Conservation (phyloP, 768 basidiomycete genomes). For the Lentinula lateritia region DNA sequence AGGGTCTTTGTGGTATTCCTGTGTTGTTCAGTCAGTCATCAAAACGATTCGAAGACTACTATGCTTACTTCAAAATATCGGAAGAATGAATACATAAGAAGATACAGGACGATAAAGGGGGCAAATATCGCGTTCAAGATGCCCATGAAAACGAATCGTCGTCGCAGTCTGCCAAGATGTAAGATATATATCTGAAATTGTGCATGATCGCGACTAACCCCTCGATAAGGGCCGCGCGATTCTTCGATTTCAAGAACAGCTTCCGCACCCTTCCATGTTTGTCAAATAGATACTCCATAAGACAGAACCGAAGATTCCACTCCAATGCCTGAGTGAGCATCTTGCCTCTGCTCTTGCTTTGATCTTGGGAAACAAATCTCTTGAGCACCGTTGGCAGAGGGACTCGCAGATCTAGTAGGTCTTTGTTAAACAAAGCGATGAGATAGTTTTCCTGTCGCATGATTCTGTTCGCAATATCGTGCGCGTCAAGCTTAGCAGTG, state of each 20-base stretch:
- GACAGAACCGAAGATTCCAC: conserved; percentile 95
- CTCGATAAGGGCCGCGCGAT: conserved; percentile 70
- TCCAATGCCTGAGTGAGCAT: conserved; percentile 87
- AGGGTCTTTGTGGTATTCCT: conserved; percentile 99
- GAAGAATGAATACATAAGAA: conserved; percentile 99
- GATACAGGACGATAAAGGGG: conserved; percentile 94
- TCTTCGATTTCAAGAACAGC: conserved; percentile 85
- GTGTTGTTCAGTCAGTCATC: neutral
- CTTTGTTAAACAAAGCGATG: conserved; percentile 96
- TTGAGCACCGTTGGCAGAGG: conserved; percentile 65
- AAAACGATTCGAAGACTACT: neutral
- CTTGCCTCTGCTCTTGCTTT: conserved; percentile 55
- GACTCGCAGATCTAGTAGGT: conserved; percentile 81
- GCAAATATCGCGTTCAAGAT: conserved; percentile 92
- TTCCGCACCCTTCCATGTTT: conserved; percentile 84
- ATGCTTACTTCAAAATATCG: conserved; percentile 91
- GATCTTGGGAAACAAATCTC: conserved; percentile 42
- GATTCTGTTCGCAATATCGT: conserved; percentile 97
- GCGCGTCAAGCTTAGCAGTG: conserved; percentile 89
- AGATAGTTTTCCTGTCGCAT: conserved; percentile 98
- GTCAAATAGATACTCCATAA: conserved; percentile 95
- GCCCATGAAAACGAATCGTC: conserved; percentile 96
- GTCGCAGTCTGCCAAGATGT: conserved; percentile 48
- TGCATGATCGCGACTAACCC: conserved; percentile 44
- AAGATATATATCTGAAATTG: neutral